Percentiles rank a stretch among this genome's conserved stretches.
Conservation (phyloP, 495 filamentous ascomycete genomes). For the Viridothelium virens region DNA sequence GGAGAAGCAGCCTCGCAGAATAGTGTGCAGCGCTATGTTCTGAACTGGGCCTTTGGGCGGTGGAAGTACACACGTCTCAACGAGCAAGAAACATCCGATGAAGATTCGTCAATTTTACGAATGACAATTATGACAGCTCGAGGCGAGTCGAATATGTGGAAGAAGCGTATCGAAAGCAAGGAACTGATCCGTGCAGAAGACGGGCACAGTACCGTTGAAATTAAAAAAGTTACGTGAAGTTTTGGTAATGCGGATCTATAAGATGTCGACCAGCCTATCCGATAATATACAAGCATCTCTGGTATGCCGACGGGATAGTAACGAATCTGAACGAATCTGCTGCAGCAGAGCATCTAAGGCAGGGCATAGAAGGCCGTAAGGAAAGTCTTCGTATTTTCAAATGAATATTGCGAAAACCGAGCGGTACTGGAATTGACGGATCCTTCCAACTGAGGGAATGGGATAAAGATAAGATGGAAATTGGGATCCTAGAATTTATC, state of each 20-base stretch:
- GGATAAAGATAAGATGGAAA: not conserved
- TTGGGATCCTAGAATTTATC: not conserved
- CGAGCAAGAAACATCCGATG: conserved; percentile 34
- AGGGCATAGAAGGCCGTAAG: no score
- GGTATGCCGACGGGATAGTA: not conserved
- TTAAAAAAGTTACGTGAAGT: conserved; percentile 1
- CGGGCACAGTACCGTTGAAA: not conserved
- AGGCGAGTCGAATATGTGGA: conserved; percentile 83
- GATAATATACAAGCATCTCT: not conserved
- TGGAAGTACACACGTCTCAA: conserved; percentile 67
- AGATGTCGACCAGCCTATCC: not conserved
- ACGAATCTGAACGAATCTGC: not conserved
- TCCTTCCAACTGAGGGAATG: not conserved
- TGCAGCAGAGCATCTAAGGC: not conserved
- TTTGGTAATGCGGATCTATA: not conserved
- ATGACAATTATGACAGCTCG: conserved; percentile 81
- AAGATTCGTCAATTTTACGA: conserved; percentile 45
- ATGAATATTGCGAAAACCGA: no score
- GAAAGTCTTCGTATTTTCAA: no score
- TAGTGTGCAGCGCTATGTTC: conserved; percentile 54
- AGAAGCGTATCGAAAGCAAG: conserved; percentile 59
- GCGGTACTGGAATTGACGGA: no score
- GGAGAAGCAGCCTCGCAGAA: conserved; percentile 14
- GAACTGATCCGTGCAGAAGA: not conserved
- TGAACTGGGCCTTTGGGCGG: conserved; percentile 96